Evolutionary conservation across 1,284 basidiomycete species (phyloP).

Genomic region (Apiotrichum montevideense): DNA sequence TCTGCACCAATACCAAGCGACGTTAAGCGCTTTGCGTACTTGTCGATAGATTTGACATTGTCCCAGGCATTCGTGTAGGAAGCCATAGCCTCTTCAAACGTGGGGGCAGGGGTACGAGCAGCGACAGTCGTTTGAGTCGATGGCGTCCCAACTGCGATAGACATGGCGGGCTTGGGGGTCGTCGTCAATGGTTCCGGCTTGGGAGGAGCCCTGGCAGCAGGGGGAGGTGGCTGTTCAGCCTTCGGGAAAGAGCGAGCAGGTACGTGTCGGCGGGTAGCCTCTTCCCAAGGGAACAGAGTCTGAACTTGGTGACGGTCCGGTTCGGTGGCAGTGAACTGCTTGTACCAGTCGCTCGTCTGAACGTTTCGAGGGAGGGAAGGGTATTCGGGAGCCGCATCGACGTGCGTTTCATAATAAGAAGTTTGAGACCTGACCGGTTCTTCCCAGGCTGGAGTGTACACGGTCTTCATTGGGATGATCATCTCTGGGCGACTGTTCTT

Average conservation of each 20-base stretch:
- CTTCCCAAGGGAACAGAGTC: slow-evolving; percentile 87
- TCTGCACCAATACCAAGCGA: slow-evolving; percentile 17
- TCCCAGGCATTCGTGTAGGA: slow-evolving; percentile 78
- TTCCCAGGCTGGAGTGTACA: slow-evolving; percentile 53
- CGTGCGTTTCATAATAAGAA: slow-evolving; percentile 19
- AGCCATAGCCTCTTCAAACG: slow-evolving; percentile 52
- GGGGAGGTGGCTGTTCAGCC: slow-evolving; percentile 9
- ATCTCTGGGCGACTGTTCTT: slow-evolving; percentile 45
- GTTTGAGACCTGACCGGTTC: slow-evolving; percentile 43
- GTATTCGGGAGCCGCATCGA: slow-evolving; percentile 21
- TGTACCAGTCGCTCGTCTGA: slow-evolving; percentile 48
- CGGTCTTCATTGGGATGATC: slow-evolving; percentile 46
- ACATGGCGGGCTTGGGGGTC: no score
- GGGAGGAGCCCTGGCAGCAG: slow-evolving; percentile 5
- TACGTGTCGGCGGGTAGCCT: slow-evolving; percentile 46
- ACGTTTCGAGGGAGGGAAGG: slow-evolving; percentile 40
- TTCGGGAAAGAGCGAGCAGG: neutral
- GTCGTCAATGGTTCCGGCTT: no score
- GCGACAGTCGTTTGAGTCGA: no score
- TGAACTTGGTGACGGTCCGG: slow-evolving; percentile 57
- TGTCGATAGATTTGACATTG: slow-evolving; percentile 64
- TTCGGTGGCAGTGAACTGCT: slow-evolving; percentile 45
- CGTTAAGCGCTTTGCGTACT: slow-evolving; percentile 62
- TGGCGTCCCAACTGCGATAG: slow-evolving; percentile 38
- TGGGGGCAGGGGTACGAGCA: slow-evolving; percentile 1